These are phyloP conservation scores for Salix dunnii DNA, from an alignment of 345 rosid genomes.

Conservation along the genomic window DNA sequence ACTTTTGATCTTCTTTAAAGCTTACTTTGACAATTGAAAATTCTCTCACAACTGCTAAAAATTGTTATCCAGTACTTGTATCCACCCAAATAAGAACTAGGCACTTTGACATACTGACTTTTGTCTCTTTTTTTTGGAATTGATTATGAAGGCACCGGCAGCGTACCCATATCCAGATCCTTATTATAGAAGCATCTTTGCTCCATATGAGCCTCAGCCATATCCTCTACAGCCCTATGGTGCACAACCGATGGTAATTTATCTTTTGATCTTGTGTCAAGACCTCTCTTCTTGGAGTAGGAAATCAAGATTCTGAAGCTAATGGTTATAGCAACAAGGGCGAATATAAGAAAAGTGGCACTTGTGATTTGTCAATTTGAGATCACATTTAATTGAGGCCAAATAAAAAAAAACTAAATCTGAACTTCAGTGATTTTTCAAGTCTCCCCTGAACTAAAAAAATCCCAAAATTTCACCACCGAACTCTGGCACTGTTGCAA, in stretches of 20 bases:
- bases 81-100: not conserved
- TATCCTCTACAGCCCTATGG: conserved; percentile 76
- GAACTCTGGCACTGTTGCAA: not conserved
- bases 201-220: conserved; percentile 66
- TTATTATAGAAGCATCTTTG: conserved; percentile 87
- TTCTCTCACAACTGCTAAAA: not conserved
- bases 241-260: conserved; percentile 68
- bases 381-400: not conserved
- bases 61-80: not conserved
- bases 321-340: too few species aligned
- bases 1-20: not conserved
- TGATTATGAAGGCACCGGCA: conserved; percentile 55
- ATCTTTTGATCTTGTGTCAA: not conserved
- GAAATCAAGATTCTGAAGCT: too few species aligned
- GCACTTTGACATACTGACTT: conserved; percentile 23
- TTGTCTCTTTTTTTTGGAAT: conserved; percentile 18
- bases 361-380: not conserved
- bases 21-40: not conserved
- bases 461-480: not conserved
- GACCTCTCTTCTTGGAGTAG: not conserved
- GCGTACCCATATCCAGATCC: conserved; percentile 92
- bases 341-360: not conserved
- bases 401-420: not conserved
- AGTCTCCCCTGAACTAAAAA: not conserved
- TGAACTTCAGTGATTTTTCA: not conserved